Base-by-base conservation (phyloP, 208 protist species). In the Acanthamoeba castellanii region DNA sequence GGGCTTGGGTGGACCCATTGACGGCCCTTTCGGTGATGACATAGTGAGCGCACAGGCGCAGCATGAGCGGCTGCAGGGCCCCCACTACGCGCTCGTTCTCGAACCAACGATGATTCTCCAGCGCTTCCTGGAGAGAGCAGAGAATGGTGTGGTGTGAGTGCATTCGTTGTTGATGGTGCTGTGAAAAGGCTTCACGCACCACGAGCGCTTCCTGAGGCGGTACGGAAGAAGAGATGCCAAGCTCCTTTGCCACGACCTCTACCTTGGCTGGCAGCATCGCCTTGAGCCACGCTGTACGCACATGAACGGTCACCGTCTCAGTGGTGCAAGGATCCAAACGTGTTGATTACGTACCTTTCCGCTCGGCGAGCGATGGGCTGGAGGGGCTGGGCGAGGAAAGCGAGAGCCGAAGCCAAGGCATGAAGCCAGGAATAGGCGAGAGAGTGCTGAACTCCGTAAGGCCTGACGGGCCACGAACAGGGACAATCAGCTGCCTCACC, bases 341-440 rank as follows among this genome's bases (percentile, higher is more conserved):
- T 42, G 37, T 3, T 42, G 37, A 42, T 42, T 42, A 20, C 66
- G 76, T 32, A 85, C 76, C 42, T 20, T 85, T 85, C 9, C 76
- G 76, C 22, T 70, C 84, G 30, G 16, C 7, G 34, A 70, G 55
- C 18, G 84, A 70, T 25, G 47, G 30, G 27, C 7, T 18, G n/a
- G 32, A 4, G 84, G 14, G 25, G 34, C n/a, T 61, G 22, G 9
- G 55, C 32, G n/a, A 16, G 22, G 55, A 22, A 27, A 90, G 32
- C 3, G 55, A 22, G n/a, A 16, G 22, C 13, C 59, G 61, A 3
- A 96, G 66, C 89, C 91, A 92, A 20, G 64, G 16, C 20, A 47
- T 34, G 30, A 95, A 96, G 68, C 87, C 90, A 16, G 95, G 95
- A 9, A 96, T 95, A 0, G 95, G 95, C 9, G 94, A 95, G 1